phyloP scores from a whole-genome alignment of 2,329 filamentous ascomycete species.

The Ophiocordyceps polyrhachis-furcata region DNA sequence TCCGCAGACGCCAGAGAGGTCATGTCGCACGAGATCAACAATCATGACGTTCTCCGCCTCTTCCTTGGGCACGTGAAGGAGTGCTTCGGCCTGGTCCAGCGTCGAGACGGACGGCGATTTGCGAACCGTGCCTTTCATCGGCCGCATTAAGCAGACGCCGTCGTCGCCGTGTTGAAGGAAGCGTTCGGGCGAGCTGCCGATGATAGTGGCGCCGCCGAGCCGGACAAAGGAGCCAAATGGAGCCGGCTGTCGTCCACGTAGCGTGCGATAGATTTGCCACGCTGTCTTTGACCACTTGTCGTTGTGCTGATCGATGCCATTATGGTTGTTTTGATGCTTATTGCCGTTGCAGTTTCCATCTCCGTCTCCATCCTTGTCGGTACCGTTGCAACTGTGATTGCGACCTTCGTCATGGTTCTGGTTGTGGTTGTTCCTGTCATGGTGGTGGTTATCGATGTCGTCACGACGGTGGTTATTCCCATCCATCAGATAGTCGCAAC shows the following conservation, averaged over 20 bases:
- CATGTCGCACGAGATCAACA: conserved; percentile 86
- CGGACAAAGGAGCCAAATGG: conserved; percentile 72
- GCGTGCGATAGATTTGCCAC: conserved; percentile 55
- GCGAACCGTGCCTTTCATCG: conserved; percentile 93
- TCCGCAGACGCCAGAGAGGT: conserved; percentile 70
- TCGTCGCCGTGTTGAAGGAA: conserved; percentile 44
- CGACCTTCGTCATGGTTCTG: not conserved
- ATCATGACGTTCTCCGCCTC: conserved; percentile 97
- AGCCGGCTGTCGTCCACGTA: conserved; percentile 57
- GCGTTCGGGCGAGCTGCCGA: conserved; percentile 75
- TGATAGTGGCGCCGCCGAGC: conserved; percentile 48
- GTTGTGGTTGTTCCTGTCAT: not conserved
- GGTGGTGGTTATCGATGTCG: not conserved
- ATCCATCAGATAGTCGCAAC: not conserved
- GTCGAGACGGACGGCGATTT: conserved; percentile 49
- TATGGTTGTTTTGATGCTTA: not conserved
- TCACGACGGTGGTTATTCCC: not conserved
- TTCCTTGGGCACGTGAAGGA: conserved; percentile 72
- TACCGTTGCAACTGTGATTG: not conserved
- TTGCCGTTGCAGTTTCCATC: not conserved
- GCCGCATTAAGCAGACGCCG: conserved; percentile 59
- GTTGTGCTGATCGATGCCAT: not conserved
- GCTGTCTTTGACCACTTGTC: conserved; percentile 13
- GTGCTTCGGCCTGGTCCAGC: conserved; percentile 48
- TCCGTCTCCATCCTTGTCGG: not conserved